These are phyloP conservation scores for Takashimella koratensis DNA, from an alignment of 1,284 basidiomycete genomes.

Conservation along the genomic window DNA sequence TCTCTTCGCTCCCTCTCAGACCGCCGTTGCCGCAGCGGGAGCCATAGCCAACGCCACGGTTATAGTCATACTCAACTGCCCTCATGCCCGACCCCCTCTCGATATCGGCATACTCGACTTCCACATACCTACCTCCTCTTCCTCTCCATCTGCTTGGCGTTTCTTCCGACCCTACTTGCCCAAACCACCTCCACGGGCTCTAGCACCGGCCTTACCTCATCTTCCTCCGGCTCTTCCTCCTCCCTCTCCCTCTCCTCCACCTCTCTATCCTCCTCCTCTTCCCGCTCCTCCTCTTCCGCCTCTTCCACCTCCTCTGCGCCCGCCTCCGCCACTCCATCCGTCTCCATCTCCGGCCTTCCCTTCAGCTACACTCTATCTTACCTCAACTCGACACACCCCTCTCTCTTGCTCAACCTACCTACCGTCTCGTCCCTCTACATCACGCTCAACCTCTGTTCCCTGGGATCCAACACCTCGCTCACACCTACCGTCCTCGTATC, in stretches of 20 bases:
- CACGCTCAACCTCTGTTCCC: constrained; percentile 30
- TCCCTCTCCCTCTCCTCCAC: neutral
- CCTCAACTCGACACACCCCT: constrained; percentile 20
- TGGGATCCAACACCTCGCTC: constrained; percentile 24
- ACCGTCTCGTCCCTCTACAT: constrained; percentile 16
- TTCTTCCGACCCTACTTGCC: neutral
- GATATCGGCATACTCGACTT: too few relatives aligned
- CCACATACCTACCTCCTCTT: neutral
- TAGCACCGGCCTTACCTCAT: neutral
- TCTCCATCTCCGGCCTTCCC: constrained; percentile 16
- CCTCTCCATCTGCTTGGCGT: neutral
- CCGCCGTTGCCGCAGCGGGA: neutral
- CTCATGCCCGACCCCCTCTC: too few relatives aligned
- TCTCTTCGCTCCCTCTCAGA: neutral
- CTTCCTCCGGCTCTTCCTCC: neutral
- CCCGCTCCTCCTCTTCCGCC: neutral
- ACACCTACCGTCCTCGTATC: constrained; percentile 31
- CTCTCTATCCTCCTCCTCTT: neutral
- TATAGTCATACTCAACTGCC: neutral
- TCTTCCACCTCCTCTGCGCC: neutral
- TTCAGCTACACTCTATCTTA: constrained; percentile 17
- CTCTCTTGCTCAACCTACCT: constrained; percentile 21
- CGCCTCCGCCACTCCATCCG: constrained; percentile 5
- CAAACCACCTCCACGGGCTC: neutral
- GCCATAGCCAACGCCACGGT: neutral